Conservation (phyloP, 2,329 filamentous ascomycete genomes). For the Exophiala alcalophila region DNA sequence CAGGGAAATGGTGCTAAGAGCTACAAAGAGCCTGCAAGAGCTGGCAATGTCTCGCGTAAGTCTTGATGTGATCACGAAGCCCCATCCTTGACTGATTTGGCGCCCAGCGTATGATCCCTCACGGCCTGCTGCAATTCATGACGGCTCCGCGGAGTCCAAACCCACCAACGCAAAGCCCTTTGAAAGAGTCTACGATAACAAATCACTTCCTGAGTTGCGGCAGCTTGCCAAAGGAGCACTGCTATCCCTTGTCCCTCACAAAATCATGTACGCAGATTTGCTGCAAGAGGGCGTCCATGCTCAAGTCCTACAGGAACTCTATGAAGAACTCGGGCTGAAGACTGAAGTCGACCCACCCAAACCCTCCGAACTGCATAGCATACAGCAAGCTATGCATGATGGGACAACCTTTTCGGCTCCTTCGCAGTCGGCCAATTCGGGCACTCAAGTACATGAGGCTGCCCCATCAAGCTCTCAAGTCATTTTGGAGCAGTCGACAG, state of each 20-base stretch:
- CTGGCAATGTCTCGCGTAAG: conserved; percentile 23
- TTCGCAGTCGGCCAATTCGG: background rate
- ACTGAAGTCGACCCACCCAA: conserved; percentile 8
- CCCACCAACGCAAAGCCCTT: conserved; percentile 2
- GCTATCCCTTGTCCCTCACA: conserved; percentile 58
- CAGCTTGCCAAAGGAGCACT: conserved; percentile 63
- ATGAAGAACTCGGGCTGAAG: conserved; percentile 64
- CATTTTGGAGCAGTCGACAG: background rate
- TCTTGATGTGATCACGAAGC: no score
- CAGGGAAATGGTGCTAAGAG: background rate
- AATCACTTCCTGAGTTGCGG: conserved; percentile 40
- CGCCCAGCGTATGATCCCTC: conserved; percentile 23
- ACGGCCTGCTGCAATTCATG: conserved; percentile 18
- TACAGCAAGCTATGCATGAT: background rate
- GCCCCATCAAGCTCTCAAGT: background rate
- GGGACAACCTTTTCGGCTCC: background rate
- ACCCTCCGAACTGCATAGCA: background rate
- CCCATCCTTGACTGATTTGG: conserved; percentile 2
- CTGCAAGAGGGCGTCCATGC: conserved; percentile 70
- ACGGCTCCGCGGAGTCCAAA: conserved; percentile 4
- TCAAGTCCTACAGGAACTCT: conserved; percentile 61
- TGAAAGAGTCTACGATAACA: conserved; percentile 26
- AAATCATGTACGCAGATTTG: conserved; percentile 71
- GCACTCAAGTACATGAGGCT: background rate
- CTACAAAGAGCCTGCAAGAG: conserved; percentile 3